These are phyloP conservation scores for Ascochyta lentis DNA, from an alignment of 2,329 filamentous ascomycete genomes.

Conservation along the genomic window DNA sequence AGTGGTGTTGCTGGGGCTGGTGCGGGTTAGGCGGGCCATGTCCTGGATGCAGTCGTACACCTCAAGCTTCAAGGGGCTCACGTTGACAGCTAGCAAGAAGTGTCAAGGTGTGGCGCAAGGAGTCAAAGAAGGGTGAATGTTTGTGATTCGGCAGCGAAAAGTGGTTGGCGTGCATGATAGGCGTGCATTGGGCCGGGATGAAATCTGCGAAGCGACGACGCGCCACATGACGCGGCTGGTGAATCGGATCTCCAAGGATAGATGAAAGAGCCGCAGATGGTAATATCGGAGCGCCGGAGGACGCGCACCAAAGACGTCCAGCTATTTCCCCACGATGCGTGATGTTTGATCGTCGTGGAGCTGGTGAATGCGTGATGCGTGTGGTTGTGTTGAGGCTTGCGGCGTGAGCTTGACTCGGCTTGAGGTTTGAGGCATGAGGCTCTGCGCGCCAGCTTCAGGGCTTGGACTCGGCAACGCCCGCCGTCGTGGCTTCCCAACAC, in stretches of 20 bases:
- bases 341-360: slow-evolving; percentile 17
- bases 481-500: background rate
- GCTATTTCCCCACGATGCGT: slow-evolving; percentile 13
- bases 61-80: slow-evolving; percentile 1
- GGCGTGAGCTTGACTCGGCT: background rate
- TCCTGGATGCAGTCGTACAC: slow-evolving; percentile 1
- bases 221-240: slow-evolving; percentile 7
- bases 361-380: background rate
- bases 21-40: background rate
- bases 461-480: slow-evolving; percentile 14
- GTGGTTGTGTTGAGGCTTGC: background rate
- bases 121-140: background rate
- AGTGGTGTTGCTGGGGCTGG: slow-evolving; percentile 4
- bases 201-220: slow-evolving; percentile 7
- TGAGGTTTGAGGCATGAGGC: slow-evolving; percentile 5
- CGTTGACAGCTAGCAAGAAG: background rate
- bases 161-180: slow-evolving; percentile 10
- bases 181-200: slow-evolving; percentile 7
- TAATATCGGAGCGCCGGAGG: slow-evolving; percentile 10
- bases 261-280: slow-evolving; percentile 16
- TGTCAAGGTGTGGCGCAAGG: slow-evolving; percentile 12
- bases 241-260: slow-evolving; percentile 14
- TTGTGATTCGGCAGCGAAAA: slow-evolving; percentile 2
- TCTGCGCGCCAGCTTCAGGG: slow-evolving; percentile 5
- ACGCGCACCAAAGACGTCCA: slow-evolving; percentile 11